Conservation (phyloP, 2,329 filamentous ascomycete species). For the Aspergillus ibericus region DNA sequence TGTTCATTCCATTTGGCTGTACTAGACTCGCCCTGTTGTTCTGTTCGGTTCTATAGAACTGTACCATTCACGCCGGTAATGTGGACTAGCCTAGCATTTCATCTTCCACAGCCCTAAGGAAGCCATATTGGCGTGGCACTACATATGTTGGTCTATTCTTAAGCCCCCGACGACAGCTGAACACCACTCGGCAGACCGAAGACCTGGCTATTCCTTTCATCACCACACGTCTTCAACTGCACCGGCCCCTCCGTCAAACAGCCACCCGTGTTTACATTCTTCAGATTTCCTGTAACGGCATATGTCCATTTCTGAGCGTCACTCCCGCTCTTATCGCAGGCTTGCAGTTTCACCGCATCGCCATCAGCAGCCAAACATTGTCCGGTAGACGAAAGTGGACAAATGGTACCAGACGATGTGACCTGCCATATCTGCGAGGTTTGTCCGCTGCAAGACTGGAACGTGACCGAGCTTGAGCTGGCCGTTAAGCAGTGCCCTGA, state of each 20-base stretch:
- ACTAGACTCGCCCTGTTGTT: too few species aligned
- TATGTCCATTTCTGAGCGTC: conserved; percentile 46
- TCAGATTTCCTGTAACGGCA: conserved; percentile 46
- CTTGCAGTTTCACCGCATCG: conserved; percentile 15
- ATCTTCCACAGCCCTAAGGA: too few species aligned
- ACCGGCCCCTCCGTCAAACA: conserved; percentile 44
- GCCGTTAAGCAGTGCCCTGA: conserved; percentile 48
- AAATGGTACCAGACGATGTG: conserved; percentile 35
- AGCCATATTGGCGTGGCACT: too few species aligned
- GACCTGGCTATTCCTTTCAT: conserved; percentile 47
- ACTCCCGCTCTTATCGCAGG: conserved; percentile 15
- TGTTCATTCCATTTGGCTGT: too few species aligned
- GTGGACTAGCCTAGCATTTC: too few species aligned
- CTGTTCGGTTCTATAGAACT: too few species aligned
- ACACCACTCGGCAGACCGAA: conserved; percentile 48
- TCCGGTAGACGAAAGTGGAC: conserved; percentile 36
- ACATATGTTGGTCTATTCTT: too few species aligned
- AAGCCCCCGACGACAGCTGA: not conserved
- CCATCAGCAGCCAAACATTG: conserved; percentile 34
- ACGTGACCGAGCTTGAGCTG: conserved; percentile 27
- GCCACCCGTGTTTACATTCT: conserved; percentile 31
- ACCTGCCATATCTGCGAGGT: conserved; percentile 49
- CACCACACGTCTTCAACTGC: conserved; percentile 34
- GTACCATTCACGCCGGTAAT: too few species aligned
- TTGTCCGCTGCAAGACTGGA: conserved; percentile 39